Evolutionary conservation across 495 filamentous ascomycete species (phyloP).

Genomic region (Penicillium dipodomyicola): DNA sequence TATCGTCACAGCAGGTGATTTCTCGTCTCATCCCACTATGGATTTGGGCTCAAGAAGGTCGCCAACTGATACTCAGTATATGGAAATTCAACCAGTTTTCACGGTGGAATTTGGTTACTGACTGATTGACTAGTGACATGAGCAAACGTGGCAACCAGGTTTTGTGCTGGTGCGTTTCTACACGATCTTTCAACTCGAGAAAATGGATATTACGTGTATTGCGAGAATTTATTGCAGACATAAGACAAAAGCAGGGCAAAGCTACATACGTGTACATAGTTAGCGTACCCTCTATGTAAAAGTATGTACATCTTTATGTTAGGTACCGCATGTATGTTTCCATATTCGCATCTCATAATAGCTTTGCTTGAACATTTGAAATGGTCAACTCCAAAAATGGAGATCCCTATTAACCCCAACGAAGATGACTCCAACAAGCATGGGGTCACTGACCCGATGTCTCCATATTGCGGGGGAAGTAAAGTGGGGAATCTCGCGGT

Average conservation of each 20-base stretch:
- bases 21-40: background rate
- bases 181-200: background rate
- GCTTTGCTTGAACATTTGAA: background rate
- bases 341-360: background rate
- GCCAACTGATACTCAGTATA: background rate
- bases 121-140: background rate
- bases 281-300: no score
- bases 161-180: background rate
- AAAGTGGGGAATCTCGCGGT: background rate
- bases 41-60: background rate
- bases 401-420: background rate
- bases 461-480: conserved; percentile 6
- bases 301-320: background rate
- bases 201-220: background rate
- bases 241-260: no score
- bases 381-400: background rate
- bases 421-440: background rate
- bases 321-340: background rate
- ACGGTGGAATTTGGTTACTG: background rate
- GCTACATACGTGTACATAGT: no score
- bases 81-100: background rate
- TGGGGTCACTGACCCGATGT: background rate
- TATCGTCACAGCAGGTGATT: background rate
- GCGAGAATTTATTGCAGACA: background rate
- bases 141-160: background rate